Base-by-base conservation (phyloP, 768 basidiomycete species). In the Hericium rajendrae region DNA sequence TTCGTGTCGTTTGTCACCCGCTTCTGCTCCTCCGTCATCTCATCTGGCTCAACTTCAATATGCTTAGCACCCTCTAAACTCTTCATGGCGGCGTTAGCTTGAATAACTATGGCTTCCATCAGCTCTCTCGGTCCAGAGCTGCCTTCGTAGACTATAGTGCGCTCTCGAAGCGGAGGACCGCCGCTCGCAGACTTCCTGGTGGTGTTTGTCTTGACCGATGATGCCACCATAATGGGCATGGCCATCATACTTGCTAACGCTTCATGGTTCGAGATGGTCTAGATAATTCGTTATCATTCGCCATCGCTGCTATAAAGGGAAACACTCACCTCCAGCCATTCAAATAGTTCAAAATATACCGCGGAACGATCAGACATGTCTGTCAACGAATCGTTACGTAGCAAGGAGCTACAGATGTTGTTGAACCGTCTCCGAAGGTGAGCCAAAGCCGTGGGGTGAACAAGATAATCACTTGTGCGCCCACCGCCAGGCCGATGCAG, bases 181-280 rank as follows among this genome's bases (percentile, higher is more conserved):
- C 73, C 70, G 53, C 71, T 75, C 4, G 72, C 65, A 20, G 73
- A 67, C 63, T 76, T 81, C 74, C 80, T 84, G n/a, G 81, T 73
- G 3, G 75, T 74, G n/a, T 83, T 73, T 6, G 78, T 73, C 67
- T 86, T 87, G 53, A 83, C 78, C 18, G 86, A 86, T 4, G 78
- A 75, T 18, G 83, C 80, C n/a, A 84, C 83, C 92, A 94, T 94
- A 67, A 91, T 91, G 6, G 93, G 92, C 91, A 94, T 95, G 1
- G 91, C 92, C 83, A 95, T 91, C 88, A 94, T 94, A 59, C 88
- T 91, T 15, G 91, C 91, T 41, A 97, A 72, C 5, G 91, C 88
- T 75, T 95, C 94, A 60, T 97, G 94, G 62, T 85, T 86, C 6
- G 93, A 94, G 49, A 97, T 88, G 0, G 90, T 92, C 94, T 97